Evolutionary conservation across 129 eudicot species (phyloP).

Genomic region (Centaurea solstitialis): DNA sequence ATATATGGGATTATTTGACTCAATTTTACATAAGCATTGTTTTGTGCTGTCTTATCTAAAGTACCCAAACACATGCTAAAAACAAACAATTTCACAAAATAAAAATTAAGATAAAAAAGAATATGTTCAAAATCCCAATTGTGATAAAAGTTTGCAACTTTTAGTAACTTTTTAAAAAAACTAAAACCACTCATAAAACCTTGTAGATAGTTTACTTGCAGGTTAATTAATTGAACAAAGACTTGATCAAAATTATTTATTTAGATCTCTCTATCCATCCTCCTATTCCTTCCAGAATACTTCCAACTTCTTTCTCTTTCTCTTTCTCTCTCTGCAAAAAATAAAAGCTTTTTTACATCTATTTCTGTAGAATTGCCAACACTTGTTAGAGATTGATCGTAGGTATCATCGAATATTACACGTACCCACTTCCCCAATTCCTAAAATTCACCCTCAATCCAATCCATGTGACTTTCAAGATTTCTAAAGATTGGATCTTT

Average conservation of each 20-base stretch:
- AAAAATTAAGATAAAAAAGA: too few species aligned
- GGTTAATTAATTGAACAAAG: constrained; percentile 17
- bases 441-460: constrained; percentile 5
- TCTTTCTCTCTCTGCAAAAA: constrained; percentile 11
- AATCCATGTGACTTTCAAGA: not conserved
- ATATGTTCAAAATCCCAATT: not conserved
- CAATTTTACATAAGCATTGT: too few species aligned
- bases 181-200: constrained; percentile 7
- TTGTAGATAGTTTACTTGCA: not conserved
- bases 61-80: too few species aligned
- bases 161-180: not conserved
- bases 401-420: constrained; percentile 9
- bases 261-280: constrained; percentile 22
- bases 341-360: not conserved
- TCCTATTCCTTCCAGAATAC: not conserved
- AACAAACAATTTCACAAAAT: too few species aligned
- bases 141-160: not conserved
- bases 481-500: constrained; percentile 17
- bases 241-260: constrained; percentile 16
- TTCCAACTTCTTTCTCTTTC: constrained; percentile 9
- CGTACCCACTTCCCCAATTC: constrained; percentile 28
- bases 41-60: too few species aligned
- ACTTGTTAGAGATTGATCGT: constrained; percentile 23
- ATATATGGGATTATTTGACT: too few species aligned
- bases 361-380: constrained; percentile 15